phyloP scores from a whole-genome alignment of 495 filamentous ascomycete genomes.

The Penicillium chermesinum region DNA sequence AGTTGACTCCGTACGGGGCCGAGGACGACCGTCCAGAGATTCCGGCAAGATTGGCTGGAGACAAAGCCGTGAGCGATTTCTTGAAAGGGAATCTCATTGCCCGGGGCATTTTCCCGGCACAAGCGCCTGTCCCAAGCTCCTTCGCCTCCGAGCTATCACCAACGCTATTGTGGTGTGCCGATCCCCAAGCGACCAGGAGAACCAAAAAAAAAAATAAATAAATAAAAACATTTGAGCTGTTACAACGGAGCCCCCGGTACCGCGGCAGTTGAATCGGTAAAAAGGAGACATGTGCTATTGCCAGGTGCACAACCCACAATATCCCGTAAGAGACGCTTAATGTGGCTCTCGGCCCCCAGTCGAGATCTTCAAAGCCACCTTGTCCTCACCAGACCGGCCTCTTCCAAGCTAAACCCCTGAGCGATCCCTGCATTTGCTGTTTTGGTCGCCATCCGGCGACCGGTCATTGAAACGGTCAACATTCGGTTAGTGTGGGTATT shows the following conservation, averaged over 20 bases:
- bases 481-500: background rate
- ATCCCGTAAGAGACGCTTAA: background rate
- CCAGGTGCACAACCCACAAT: too few relatives aligned
- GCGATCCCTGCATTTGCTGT: background rate
- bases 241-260: too few relatives aligned
- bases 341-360: background rate
- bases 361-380: background rate
- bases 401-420: background rate
- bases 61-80: conserved; percentile 1
- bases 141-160: too few relatives aligned
- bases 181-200: too few relatives aligned
- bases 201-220: too few relatives aligned
- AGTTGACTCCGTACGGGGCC: conserved; percentile 12
- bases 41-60: conserved; percentile 11
- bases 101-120: background rate
- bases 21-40: conserved; percentile 11
- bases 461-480: background rate
- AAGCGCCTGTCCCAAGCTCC: conserved; percentile 4
- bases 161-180: too few relatives aligned
- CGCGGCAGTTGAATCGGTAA: too few relatives aligned
- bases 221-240: too few relatives aligned
- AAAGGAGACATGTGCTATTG: too few relatives aligned
- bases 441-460: background rate
- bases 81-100: background rate
- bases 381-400: background rate